A percentile compares a stretch with the other conserved stretches of the same genome.
phyloP scores from a whole-genome alignment of 2,329 filamentous ascomycete genomes.

The Helotiales sp. region DNA sequence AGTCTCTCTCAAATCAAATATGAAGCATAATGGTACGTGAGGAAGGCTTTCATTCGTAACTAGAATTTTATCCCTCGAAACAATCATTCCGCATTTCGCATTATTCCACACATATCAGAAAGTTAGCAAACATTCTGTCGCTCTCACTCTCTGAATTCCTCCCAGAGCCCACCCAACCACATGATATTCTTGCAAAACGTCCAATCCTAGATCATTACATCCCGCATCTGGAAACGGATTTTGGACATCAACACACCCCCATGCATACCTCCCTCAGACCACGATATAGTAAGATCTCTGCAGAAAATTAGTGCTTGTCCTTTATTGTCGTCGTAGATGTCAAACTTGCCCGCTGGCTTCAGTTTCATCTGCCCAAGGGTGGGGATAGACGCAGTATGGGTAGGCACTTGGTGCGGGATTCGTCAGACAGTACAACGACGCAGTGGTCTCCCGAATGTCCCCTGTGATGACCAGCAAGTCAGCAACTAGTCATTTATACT shows the following conservation, averaged over 20 bases:
- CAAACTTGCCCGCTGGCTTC: conserved; percentile 8
- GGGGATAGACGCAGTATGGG: conserved; percentile 32
- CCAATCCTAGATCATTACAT: neutral
- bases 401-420: conserved; percentile 3
- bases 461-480: neutral
- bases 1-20: neutral
- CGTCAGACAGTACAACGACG: neutral
- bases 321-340: neutral
- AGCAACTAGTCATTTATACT: neutral
- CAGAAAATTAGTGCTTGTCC: neutral
- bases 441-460: neutral
- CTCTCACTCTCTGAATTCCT: too few species aligned
- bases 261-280: conserved; percentile 30
- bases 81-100: neutral
- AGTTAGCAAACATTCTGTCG: too few species aligned
- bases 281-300: conserved; percentile 32
- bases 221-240: conserved; percentile 21
- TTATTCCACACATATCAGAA: neutral
- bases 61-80: neutral
- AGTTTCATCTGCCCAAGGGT: conserved; percentile 32
- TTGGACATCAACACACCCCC: conserved; percentile 31
- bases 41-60: neutral
- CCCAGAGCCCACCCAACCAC: conserved; percentile 2
- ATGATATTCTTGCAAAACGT: neutral
- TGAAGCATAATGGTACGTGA: too few species aligned